Evolutionary conservation across 2,329 filamentous ascomycete species (phyloP).

Genomic region (Phaeoacremonium minimum): DNA sequence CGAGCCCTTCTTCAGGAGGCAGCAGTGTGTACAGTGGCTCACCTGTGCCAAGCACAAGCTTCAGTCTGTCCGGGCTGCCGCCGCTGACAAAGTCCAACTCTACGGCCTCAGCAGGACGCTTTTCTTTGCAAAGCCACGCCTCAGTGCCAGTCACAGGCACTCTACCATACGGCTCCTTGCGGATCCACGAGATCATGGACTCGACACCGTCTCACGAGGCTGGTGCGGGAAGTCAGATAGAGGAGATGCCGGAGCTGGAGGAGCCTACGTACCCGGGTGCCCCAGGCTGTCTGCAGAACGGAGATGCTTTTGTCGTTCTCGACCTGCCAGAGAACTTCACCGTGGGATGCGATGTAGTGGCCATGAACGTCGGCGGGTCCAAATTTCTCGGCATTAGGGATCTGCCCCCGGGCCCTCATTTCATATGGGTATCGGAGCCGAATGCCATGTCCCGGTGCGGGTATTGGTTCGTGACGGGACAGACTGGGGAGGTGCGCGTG

Average conservation of each 20-base stretch:
- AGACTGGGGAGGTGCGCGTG: slow-evolving; percentile 31
- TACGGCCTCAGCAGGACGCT: slow-evolving; percentile 15
- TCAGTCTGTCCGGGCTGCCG: slow-evolving; percentile 9
- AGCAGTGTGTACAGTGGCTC: background rate
- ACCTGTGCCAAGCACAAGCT: slow-evolving; percentile 1
- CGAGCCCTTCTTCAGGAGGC: too few relatives aligned
- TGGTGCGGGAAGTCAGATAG: too few relatives aligned
- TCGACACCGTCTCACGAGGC: background rate
- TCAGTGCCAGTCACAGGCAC: slow-evolving; percentile 33
- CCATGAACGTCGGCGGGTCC: slow-evolving; percentile 34
- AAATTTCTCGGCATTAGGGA: slow-evolving; percentile 50
- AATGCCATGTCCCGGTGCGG: slow-evolving; percentile 47
- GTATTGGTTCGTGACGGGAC: slow-evolving; percentile 48
- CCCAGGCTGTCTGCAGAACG: slow-evolving; percentile 22
- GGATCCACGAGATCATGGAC: slow-evolving; percentile 28
- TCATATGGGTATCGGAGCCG: slow-evolving; percentile 53
- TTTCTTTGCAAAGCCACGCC: slow-evolving; percentile 22
- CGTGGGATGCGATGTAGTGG: slow-evolving; percentile 49
- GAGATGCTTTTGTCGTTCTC: slow-evolving; percentile 49
- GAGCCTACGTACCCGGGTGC: slow-evolving; percentile 11
- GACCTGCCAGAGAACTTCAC: slow-evolving; percentile 46
- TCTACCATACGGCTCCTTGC: slow-evolving; percentile 36
- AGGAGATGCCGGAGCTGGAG: slow-evolving; percentile 8
- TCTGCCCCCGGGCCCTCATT: slow-evolving; percentile 51
- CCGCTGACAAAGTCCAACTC: slow-evolving; percentile 31